Conservation (phyloP, 2,329 filamentous ascomycete genomes). For the Aspergillus ibericus region DNA sequence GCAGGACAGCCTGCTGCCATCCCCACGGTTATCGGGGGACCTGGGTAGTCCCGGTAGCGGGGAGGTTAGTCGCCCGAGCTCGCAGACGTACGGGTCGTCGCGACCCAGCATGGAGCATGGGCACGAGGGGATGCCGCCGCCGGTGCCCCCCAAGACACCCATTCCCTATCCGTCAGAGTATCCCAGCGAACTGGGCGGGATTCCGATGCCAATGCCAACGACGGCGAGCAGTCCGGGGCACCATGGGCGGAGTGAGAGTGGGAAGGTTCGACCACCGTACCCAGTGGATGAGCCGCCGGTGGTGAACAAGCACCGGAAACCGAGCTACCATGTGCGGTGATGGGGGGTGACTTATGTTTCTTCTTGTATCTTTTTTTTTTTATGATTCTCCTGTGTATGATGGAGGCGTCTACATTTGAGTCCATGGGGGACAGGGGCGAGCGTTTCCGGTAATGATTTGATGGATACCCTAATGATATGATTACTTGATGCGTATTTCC, state of each 20-base stretch:
- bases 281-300: slow-evolving; percentile 76
- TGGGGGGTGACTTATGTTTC: slow-evolving; percentile 5
- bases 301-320: slow-evolving; percentile 84
- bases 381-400: slow-evolving; percentile 8
- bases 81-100: slow-evolving; percentile 31
- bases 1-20: slow-evolving; percentile 25
- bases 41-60: slow-evolving; percentile 32
- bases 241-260: slow-evolving; percentile 14
- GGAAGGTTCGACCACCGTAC: slow-evolving; percentile 63
- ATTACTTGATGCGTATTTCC: no score
- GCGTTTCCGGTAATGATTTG: slow-evolving; percentile 1
- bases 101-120: slow-evolving; percentile 37
- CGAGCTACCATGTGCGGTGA: slow-evolving; percentile 63
- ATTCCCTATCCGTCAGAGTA: slow-evolving; percentile 54
- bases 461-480: slow-evolving; percentile 8
- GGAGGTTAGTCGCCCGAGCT: slow-evolving; percentile 26
- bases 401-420: background rate
- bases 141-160: slow-evolving; percentile 75
- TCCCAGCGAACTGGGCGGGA: slow-evolving; percentile 25
- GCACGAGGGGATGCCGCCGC: slow-evolving; percentile 55
- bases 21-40: slow-evolving; percentile 31
- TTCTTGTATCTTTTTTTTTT: slow-evolving; percentile 15
- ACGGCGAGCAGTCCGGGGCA: slow-evolving; percentile 9
- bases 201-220: slow-evolving; percentile 38
- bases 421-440: background rate